Conservation (phyloP, 257 asterid genomes). For the Capsicum pubescens region DNA sequence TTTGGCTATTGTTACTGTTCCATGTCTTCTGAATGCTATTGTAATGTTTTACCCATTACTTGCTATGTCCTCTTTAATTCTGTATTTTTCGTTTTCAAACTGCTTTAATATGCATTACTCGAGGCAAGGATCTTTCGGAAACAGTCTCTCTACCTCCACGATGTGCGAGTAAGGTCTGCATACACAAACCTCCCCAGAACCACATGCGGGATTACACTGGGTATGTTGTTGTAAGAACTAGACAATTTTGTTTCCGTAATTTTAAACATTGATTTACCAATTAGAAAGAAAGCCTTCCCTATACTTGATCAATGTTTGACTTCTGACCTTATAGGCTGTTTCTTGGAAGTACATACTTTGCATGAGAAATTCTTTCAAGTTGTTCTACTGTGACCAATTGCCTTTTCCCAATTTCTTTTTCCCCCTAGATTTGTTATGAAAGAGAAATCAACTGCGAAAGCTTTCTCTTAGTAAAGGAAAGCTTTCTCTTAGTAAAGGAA, state of each 20-base stretch:
- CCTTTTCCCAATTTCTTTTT: background rate
- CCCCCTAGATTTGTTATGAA: background rate
- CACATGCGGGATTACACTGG: background rate
- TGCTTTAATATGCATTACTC: background rate
- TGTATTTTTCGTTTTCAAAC: background rate
- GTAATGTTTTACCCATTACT: background rate
- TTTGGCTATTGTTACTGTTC: background rate
- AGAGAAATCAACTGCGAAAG: background rate
- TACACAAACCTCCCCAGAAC: background rate
- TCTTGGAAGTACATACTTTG: constrained; percentile 1
- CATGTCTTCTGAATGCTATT: background rate
- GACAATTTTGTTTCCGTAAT: background rate
- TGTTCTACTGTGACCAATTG: background rate
- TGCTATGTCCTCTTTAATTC: background rate
- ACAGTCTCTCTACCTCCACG: background rate
- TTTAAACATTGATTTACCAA: background rate
- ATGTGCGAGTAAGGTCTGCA: background rate
- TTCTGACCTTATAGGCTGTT: background rate
- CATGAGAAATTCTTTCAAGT: constrained; percentile 10
- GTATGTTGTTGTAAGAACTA: background rate
- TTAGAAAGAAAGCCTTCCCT: constrained; percentile 18
- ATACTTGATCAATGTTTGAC: background rate
- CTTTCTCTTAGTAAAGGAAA: background rate
- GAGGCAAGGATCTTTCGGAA: background rate
- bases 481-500: background rate